Evolutionary conservation across 2,329 filamentous ascomycete species (phyloP), one percentile per base, ranked within the genome.

Genomic region (Pezizomycotina sp.): DNA sequence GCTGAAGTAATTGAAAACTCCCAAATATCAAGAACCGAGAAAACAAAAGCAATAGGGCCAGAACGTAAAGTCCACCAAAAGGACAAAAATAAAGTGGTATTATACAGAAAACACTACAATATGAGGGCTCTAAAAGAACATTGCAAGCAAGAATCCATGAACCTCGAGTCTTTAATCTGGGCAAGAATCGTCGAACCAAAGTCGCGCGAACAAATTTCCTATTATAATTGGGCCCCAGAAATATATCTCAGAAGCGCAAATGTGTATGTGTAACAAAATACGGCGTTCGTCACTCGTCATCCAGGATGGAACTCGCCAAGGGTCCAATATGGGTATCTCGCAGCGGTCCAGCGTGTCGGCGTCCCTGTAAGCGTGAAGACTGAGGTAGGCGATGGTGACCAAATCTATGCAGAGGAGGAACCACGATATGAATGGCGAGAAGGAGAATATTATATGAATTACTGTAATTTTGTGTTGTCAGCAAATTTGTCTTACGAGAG

Each of bases 241-340:
- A 24, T 7, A 24, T 24, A 7, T 24, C 12, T 12, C 22, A 24
- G 7, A 24, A n/a, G n/a, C n/a, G 22, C 12, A 12, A 7, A 24
- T 24, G 8, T 24, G 22, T 12, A 7, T 24, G 7, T 24, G 7
- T 7, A 8, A 7, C 22, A 24, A 24, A 24, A 24, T 3, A 20
- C 25, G 19, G 13, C 15, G 5, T n/a, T 2, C 10, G 14, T 18
- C 58, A 77, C 56, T 93, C 89, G 54, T 92, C 80, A 52, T 93
- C 86, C 38, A 95, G 66, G 53, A 93, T 86, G 16, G 77, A 77
- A 58, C 77, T 92, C 27, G 89, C 89, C 49, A 93, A 62, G 26
- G 66, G 66, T 4, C 89, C 89, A 52, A 95, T 77, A 52, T 92
- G 72, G 86, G 86, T 2, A 93, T 67, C 57, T 95, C 84, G 45